Evolutionary conservation across 352 stramenopile species (phyloP).

Genomic region (Plasmopara muralis): DNA sequence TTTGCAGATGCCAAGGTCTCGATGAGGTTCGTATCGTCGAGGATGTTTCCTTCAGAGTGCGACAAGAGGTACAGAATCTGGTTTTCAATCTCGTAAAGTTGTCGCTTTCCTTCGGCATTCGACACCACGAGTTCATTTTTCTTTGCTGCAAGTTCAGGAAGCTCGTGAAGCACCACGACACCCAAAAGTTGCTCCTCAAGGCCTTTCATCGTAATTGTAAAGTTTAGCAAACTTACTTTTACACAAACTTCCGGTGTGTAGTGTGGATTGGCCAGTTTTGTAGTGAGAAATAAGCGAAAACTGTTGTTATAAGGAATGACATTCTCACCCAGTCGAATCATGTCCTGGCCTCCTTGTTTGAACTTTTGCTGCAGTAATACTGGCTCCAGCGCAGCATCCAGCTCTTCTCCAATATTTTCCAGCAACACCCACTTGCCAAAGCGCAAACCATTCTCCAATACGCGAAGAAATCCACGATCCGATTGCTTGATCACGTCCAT

Average conservation of each 20-base stretch:
- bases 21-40: conserved; percentile 90
- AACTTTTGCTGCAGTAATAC: conserved; percentile 90
- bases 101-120: conserved; percentile 82
- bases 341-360: conserved; percentile 88
- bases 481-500: conserved; percentile 90
- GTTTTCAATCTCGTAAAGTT: conserved; percentile 90
- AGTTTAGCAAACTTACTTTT: conserved; percentile 90
- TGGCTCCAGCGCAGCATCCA: conserved; percentile 87
- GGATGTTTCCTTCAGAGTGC: conserved; percentile 88
- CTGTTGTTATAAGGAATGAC: conserved; percentile 88
- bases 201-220: conserved; percentile 89
- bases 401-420: conserved; percentile 86
- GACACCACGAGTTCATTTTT: conserved; percentile 88
- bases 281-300: conserved; percentile 91
- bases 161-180: conserved; percentile 85
- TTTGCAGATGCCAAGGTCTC: conserved; percentile 84
- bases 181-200: conserved; percentile 88
- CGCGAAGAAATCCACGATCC: conserved; percentile 80
- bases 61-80: conserved; percentile 89
- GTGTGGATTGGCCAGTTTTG: conserved; percentile 90
- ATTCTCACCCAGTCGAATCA: conserved; percentile 89
- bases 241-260: conserved; percentile 88
- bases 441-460: conserved; percentile 84
- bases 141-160: conserved; percentile 86
- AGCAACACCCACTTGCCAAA: conserved; percentile 90